Percentiles rank a stretch among this genome's conserved stretches.
These are phyloP conservation scores for Azolla pinnata DNA, from an alignment of 75 land plant species.

Conservation along the genomic window DNA sequence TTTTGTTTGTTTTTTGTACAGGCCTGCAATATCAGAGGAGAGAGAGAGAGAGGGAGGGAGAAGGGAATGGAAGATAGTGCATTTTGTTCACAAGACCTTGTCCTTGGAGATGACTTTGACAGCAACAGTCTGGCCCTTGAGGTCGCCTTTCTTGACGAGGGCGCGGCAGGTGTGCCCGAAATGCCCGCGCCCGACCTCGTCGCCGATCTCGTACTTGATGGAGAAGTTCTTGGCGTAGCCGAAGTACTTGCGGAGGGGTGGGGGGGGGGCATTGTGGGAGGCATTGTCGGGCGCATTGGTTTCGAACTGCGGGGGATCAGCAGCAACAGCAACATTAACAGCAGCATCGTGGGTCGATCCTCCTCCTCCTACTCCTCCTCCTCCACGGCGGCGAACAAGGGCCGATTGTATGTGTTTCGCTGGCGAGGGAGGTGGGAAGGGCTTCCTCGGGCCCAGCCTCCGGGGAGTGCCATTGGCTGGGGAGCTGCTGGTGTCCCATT, in stretches of 20 bases:
- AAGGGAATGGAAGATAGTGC: too few relatives aligned
- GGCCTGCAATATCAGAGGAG: too few relatives aligned
- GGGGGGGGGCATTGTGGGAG: too few relatives aligned
- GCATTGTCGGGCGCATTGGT: too few relatives aligned
- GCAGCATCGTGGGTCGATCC: conserved; percentile 29
- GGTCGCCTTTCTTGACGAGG: conserved; percentile 61
- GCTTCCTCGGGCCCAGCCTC: conserved; percentile 53
- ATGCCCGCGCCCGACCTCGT: conserved; percentile 87
- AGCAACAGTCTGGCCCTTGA: conserved; percentile 70
- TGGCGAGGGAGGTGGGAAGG: conserved; percentile 89
- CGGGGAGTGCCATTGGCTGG: conserved; percentile 24
- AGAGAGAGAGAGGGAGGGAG: too few relatives aligned
- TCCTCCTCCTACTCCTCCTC: conserved; percentile 42
- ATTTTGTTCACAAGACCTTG: too few relatives aligned
- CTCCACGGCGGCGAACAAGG: conserved; percentile 60
- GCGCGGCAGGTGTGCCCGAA: conserved; percentile 80
- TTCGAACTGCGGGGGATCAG: too few relatives aligned
- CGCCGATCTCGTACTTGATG: conserved; percentile 69
- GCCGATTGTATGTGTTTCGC: conserved; percentile 81
- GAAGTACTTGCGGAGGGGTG: conserved; percentile 64
- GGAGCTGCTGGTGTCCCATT: not conserved
- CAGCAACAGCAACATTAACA: too few relatives aligned
- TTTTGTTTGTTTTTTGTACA: too few relatives aligned
- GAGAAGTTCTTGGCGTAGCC: conserved; percentile 64
- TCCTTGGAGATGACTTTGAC: conserved; percentile 84